A percentile compares a stretch with the other conserved stretches of the same genome.
Evolutionary conservation across 805 yeast species (phyloP).

Genomic region (Wickerhamiella sorbophila): DNA sequence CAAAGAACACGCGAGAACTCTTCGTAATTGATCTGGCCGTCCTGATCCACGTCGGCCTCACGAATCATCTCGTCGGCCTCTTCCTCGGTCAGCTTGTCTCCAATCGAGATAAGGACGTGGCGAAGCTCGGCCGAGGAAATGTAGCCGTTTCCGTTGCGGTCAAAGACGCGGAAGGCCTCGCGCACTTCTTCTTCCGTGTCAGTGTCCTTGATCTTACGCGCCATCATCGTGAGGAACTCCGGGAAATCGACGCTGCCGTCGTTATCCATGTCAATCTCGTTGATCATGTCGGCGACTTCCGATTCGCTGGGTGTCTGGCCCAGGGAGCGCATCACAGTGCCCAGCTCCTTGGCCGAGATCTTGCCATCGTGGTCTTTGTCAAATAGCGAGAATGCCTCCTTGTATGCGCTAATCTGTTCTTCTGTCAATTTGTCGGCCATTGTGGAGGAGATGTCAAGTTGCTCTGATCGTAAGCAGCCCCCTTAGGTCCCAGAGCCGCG

Average conservation of each 20-base stretch:
- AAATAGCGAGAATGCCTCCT: conserved; percentile 93
- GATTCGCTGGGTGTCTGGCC: conserved; percentile 96
- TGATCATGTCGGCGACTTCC: conserved; percentile 91
- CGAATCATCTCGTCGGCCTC: conserved; percentile 96
- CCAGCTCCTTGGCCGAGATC: conserved; percentile 88
- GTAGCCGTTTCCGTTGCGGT: conserved; percentile 85
- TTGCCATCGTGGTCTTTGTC: conserved; percentile 94
- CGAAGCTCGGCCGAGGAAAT: conserved; percentile 93
- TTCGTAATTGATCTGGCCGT: conserved; percentile 93
- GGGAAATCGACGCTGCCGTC: conserved; percentile 80
- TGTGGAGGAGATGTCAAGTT: not conserved
- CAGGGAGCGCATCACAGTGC: conserved; percentile 97
- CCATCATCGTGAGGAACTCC: conserved; percentile 75
- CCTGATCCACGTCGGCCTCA: conserved; percentile 83
- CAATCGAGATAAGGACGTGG: conserved; percentile 93
- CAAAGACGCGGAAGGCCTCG: conserved; percentile 97
- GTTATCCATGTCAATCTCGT: conserved; percentile 91
- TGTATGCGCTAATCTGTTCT: conserved; percentile 92
- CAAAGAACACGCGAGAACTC: conserved; percentile 81
- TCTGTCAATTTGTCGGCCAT: conserved; percentile 79
- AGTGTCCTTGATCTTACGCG: conserved; percentile 87
- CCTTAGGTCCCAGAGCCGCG: not conserved
- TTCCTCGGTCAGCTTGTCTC: conserved; percentile 90
- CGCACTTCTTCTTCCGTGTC: conserved; percentile 94
- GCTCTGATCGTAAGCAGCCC: not conserved